Evolutionary conservation across 345 rosid genomes (phyloP), one percentile per base, ranked within the genome.

Genomic region (Moricandia arvensis): DNA sequence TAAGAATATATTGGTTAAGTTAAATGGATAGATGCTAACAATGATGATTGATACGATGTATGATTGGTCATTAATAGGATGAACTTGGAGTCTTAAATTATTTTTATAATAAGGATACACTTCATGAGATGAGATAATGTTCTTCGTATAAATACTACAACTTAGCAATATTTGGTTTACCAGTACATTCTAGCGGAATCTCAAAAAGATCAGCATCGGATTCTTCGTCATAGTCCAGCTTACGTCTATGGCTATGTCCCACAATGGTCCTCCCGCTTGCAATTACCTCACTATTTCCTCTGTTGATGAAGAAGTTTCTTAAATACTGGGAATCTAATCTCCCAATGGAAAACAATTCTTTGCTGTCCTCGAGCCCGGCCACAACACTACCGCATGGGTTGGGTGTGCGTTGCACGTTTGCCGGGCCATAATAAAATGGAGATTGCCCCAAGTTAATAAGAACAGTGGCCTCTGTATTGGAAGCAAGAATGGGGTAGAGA

Each of bases 151-250:
- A 18, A 53, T 54, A 49, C 69, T 85, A 79, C 45, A 61, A 75
- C 51, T 66, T 79, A 18, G 74, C 57, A 64, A 58, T 73, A 15
- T 86, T 89, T 49, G 85, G 86, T 79, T 79, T 81, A 59, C 85
- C 84, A 49, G 71, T 72, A 59, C 73, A 76, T 27, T 91, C 98
- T 80, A 93, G 77, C 0, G 86, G 85, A 61, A 93, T 91, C 80
- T 94, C 98, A 34, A 91, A 93, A 47, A 94, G 83, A 83, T 94
- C 98, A 53, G 93, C 96, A 63, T 91, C 98, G 1, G 96, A 89
- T 30, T 94, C 96, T 67, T 87, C 97, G 17, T 89, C 97, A 12
- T 75, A 88, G 29, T 91, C 93, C 37, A 75, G 59, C 17, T 71
- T 74, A 24, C 63, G 74, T 64, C 76, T 82, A 65, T 67, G 43